Percentiles rank a stretch among this genome's conserved stretches.
These are phyloP conservation scores for Sinapis alba DNA, from an alignment of 441 rosid genomes.

Conservation along the genomic window DNA sequence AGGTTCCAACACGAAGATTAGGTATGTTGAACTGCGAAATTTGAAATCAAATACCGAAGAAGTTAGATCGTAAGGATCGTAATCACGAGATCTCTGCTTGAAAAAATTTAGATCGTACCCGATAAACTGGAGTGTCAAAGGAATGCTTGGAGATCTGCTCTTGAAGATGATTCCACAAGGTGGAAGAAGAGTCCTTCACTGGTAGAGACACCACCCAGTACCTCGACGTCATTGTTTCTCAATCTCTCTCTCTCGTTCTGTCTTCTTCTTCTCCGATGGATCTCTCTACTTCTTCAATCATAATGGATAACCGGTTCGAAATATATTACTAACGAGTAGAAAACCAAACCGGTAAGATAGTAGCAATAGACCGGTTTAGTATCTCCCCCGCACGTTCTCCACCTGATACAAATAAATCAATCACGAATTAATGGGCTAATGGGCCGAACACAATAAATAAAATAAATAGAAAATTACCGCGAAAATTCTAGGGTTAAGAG, in stretches of 20 bases:
- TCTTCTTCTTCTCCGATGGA: conserved; percentile 36
- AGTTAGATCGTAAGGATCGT: neutral
- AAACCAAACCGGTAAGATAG: conserved; percentile 18
- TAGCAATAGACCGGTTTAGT: conserved; percentile 28
- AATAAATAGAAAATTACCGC: neutral
- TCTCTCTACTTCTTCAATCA: conserved; percentile 28
- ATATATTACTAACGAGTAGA: neutral
- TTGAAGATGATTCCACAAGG: conserved; percentile 78
- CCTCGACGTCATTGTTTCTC: conserved; percentile 70
- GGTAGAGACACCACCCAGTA: conserved; percentile 96
- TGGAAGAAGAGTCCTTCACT: conserved; percentile 70
- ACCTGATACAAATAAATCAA: neutral
- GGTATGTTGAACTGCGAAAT: conserved; percentile 83
- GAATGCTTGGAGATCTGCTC: conserved; percentile 95
- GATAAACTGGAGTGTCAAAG: conserved; percentile 94
- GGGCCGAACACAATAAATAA: neutral
- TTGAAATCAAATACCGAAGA: neutral
- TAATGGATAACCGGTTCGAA: conserved; percentile 35
- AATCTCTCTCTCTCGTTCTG: neutral
- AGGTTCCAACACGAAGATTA: conserved; percentile 97
- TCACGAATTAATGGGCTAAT: neutral
- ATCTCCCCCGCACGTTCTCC: conserved; percentile 34
- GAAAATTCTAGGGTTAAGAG: conserved; percentile 22
- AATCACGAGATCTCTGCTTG: neutral
- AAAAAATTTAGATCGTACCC: conserved; percentile 54